A percentile compares a stretch with the other conserved stretches of the same genome.
These are phyloP conservation scores for Solanum boliviense DNA, from an alignment of 257 asterid genomes.

Conservation along the genomic window DNA sequence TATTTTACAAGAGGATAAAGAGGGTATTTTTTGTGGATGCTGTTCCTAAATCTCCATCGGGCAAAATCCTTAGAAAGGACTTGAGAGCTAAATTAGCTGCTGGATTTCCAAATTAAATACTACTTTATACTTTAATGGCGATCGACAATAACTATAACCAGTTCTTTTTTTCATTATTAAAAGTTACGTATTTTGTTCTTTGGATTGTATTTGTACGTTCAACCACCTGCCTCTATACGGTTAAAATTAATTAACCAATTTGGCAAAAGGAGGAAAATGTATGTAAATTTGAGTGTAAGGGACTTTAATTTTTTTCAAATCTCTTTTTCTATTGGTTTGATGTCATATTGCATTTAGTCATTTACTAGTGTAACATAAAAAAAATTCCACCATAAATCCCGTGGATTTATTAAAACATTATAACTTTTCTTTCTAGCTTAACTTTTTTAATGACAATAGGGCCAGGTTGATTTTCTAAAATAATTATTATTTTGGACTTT, in stretches of 20 bases:
- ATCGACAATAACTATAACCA: neutral
- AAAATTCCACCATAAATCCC: neutral
- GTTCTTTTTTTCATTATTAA: neutral
- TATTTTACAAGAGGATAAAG: constrained; percentile 72
- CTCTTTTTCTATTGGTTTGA: neutral
- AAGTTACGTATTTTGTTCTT: neutral
- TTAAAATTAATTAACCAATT: neutral
- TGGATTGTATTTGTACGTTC: neutral
- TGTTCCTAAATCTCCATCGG: constrained; percentile 78
- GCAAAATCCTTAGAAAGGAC: constrained; percentile 87
- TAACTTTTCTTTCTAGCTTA: neutral
- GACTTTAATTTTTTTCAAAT: neutral
- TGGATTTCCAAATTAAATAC: constrained; percentile 6
- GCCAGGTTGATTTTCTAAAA: neutral
- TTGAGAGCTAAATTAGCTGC: constrained; percentile 64
- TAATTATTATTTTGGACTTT: neutral
- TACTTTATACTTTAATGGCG: neutral
- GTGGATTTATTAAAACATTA: neutral
- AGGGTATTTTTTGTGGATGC: constrained; percentile 61
- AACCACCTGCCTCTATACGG: neutral
- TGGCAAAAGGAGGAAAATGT: neutral
- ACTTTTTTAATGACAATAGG: neutral
- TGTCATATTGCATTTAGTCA: neutral
- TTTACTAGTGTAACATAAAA: neutral
- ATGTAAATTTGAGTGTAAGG: neutral